Conservation (phyloP, 768 basidiomycete species). For the Strobilomyces confusus region DNA sequence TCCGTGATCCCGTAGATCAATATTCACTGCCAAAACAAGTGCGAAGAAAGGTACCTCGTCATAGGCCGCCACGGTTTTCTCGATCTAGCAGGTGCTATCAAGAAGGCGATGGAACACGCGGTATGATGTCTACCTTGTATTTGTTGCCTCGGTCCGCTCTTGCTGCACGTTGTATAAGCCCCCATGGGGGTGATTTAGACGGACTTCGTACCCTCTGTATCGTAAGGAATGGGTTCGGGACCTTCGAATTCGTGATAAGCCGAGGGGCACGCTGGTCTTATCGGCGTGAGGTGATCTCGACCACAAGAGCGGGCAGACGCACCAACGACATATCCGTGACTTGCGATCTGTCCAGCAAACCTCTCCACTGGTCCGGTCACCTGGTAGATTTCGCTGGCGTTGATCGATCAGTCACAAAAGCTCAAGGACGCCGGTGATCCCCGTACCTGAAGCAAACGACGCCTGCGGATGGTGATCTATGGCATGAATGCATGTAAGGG, state of each 20-base stretch:
- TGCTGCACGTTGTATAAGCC: slow-evolving; percentile 18
- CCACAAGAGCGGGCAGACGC: slow-evolving; percentile 19
- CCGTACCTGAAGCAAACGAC: slow-evolving; percentile 78
- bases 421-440: not conserved
- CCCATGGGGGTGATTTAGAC: not conserved
- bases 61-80: slow-evolving; percentile 84
- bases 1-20: slow-evolving; percentile 1
- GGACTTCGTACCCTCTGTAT: slow-evolving; percentile 67
- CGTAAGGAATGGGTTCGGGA: slow-evolving; percentile 85
- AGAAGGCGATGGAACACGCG: not conserved
- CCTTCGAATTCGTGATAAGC: slow-evolving; percentile 92
- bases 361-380: slow-evolving; percentile 95
- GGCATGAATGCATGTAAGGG: not conserved
- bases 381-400: slow-evolving; percentile 84
- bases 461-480: slow-evolving; percentile 37
- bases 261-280: slow-evolving; percentile 72
- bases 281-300: not conserved
- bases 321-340: slow-evolving; percentile 83
- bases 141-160: slow-evolving; percentile 90
- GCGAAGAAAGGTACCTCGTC: slow-evolving; percentile 58
- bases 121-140: slow-evolving; percentile 62
- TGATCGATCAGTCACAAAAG: not conserved
- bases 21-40: not conserved
- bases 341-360: slow-evolving; percentile 84
- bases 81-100: slow-evolving; percentile 50